Evolutionary conservation across 1,139 yeast species (phyloP).

Genomic region (Arxiozyma slooffiae): DNA sequence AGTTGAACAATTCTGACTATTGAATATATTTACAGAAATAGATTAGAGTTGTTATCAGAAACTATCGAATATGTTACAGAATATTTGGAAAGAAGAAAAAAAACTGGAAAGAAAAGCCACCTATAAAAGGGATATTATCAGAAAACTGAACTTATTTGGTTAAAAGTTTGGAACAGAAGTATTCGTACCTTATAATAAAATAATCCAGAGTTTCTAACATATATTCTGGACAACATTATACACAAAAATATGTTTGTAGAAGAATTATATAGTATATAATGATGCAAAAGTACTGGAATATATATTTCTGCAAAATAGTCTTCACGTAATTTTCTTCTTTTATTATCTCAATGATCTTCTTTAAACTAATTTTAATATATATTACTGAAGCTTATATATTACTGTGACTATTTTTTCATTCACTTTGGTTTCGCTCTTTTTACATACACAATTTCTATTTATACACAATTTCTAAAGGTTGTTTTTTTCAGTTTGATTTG

Average conservation of each 20-base stretch:
- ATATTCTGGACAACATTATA: not conserved
- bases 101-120: not conserved
- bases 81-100: not conserved
- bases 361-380: too few species aligned
- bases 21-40: not conserved
- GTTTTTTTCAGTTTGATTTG: too few species aligned
- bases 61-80: not conserved
- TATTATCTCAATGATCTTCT: not conserved
- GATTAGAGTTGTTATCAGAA: not conserved
- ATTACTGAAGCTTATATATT: not conserved
- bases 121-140: not conserved
- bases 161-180: not conserved
- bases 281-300: not conserved
- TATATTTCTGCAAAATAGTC: not conserved
- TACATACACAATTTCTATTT: not conserved
- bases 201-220: not conserved
- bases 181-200: too few species aligned
- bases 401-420: not conserved
- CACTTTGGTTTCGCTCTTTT: not conserved
- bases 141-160: not conserved
- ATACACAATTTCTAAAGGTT: not conserved
- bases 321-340: not conserved
- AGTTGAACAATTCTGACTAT: not conserved
- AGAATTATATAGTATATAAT: too few species aligned
- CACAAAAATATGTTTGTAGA: not conserved